phyloP scores from a whole-genome alignment of 306 rosid genomes.

The Myrica gale region DNA sequence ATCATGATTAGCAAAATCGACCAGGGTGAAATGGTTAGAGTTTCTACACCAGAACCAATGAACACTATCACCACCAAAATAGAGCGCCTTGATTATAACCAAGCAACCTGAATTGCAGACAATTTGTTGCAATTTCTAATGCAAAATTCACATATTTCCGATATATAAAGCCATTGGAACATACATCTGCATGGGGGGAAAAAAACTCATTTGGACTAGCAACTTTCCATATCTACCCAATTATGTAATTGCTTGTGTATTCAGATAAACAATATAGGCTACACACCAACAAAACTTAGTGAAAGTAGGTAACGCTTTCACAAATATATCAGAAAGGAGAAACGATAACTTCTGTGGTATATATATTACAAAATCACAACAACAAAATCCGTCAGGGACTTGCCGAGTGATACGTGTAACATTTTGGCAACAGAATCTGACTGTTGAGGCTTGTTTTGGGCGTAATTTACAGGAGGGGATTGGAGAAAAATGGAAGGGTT shows the following conservation, averaged over 20 bases:
- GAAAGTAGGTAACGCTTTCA: constrained; percentile 4
- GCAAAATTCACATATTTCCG: background rate
- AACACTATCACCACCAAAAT: background rate
- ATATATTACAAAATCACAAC: constrained; percentile 25
- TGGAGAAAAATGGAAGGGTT: constrained; percentile 8
- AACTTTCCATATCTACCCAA: constrained; percentile 2
- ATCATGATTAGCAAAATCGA: background rate
- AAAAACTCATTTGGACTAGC: background rate
- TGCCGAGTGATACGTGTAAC: constrained; percentile 12
- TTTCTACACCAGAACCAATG: constrained; percentile 4
- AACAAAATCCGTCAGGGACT: background rate
- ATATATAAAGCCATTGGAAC: background rate
- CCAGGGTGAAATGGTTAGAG: background rate
- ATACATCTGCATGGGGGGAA: no score
- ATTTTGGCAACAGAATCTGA: constrained; percentile 6
- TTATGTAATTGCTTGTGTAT: constrained; percentile 21
- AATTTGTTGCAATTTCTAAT: background rate
- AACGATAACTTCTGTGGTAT: constrained; percentile 14
- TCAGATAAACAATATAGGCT: constrained; percentile 22
- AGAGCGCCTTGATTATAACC: background rate
- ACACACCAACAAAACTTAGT: constrained; percentile 22
- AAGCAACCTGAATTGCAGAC: background rate
- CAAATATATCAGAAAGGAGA: background rate
- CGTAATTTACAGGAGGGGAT: constrained; percentile 31
- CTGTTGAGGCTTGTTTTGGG: background rate